These are phyloP conservation scores for Phaeosphaeria sp. DNA, from an alignment of 2,329 filamentous ascomycete species.

Conservation along the genomic window DNA sequence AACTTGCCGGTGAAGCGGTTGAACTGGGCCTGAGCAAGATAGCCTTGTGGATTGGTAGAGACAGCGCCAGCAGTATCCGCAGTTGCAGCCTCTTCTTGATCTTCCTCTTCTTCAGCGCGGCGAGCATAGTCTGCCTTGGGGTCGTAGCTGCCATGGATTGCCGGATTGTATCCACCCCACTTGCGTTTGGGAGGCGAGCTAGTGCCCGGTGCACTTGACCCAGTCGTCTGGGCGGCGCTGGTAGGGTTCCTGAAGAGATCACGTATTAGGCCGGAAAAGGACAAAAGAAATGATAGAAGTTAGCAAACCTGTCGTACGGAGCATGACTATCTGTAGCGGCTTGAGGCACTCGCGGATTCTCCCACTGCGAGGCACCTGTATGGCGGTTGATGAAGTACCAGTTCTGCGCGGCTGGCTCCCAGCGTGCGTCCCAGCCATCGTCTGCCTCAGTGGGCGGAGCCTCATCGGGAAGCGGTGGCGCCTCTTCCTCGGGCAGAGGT, in stretches of 20 bases:
- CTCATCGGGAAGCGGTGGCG: constrained; percentile 58
- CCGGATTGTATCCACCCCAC: constrained; percentile 88
- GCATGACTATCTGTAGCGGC: constrained; percentile 34
- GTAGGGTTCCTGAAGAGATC: constrained; percentile 28
- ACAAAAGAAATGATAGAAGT: constrained; percentile 35
- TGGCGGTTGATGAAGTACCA: constrained; percentile 89
- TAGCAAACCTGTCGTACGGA: constrained; percentile 48
- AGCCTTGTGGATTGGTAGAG: constrained; percentile 52
- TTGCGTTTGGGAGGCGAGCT: constrained; percentile 43
- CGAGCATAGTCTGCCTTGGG: constrained; percentile 91
- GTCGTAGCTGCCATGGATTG: constrained; percentile 96
- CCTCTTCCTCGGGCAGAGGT: constrained; percentile 38
- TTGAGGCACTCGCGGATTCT: constrained; percentile 78
- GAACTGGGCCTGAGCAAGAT: constrained; percentile 77
- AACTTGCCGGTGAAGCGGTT: constrained; percentile 89
- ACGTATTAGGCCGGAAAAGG: constrained; percentile 41
- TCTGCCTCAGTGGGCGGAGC: constrained; percentile 54
- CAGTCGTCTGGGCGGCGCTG: constrained; percentile 35
- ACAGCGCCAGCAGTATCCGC: constrained; percentile 33
- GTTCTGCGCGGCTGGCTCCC: constrained; percentile 71
- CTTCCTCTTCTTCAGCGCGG: constrained; percentile 48
- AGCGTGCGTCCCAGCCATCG: constrained; percentile 81
- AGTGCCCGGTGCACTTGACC: constrained; percentile 40
- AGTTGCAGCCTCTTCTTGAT: constrained; percentile 33
- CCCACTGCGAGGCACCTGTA: constrained; percentile 77